A percentile compares a stretch with the other conserved stretches of the same genome.
phyloP scores from a whole-genome alignment of 192 early-diverging fungal genomes.

The Podochytrium sp. region DNA sequence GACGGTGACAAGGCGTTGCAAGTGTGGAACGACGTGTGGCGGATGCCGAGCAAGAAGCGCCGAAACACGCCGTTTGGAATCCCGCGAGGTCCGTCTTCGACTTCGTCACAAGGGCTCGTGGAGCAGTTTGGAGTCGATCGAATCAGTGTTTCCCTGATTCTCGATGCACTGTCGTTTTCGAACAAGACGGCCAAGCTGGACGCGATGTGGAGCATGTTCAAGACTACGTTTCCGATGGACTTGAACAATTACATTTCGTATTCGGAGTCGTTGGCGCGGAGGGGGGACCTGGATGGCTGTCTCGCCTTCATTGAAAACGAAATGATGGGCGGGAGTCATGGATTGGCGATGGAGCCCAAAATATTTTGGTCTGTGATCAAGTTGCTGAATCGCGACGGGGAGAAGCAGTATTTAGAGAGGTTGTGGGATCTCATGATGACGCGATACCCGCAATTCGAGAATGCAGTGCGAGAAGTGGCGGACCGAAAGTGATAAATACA shows the following conservation, averaged over 20 bases:
- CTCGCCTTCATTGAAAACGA: conserved; percentile 2
- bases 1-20: background rate
- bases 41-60: background rate
- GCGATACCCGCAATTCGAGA: conserved; percentile 11
- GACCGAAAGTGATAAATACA: background rate
- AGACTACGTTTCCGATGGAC: conserved; percentile 12
- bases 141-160: conserved; percentile 20
- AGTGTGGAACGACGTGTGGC: conserved; percentile 16
- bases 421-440: conserved; percentile 22
- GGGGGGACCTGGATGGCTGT: background rate
- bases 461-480: background rate
- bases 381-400: background rate
- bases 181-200: background rate
- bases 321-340: background rate
- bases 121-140: conserved; percentile 28
- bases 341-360: background rate
- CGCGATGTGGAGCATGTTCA: conserved; percentile 4
- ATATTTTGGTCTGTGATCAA: conserved; percentile 20
- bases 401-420: background rate
- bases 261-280: conserved; percentile 26
- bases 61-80: background rate
- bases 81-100: conserved; percentile 7
- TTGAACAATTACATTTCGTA: conserved; percentile 34
- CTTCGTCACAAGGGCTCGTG: conserved; percentile 1
- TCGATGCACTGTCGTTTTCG: conserved; percentile 18